A percentile compares a stretch with the other conserved stretches of the same genome.
Conservation (phyloP, 371 early-diverging fungal species). For the Mortierella sp. region DNA sequence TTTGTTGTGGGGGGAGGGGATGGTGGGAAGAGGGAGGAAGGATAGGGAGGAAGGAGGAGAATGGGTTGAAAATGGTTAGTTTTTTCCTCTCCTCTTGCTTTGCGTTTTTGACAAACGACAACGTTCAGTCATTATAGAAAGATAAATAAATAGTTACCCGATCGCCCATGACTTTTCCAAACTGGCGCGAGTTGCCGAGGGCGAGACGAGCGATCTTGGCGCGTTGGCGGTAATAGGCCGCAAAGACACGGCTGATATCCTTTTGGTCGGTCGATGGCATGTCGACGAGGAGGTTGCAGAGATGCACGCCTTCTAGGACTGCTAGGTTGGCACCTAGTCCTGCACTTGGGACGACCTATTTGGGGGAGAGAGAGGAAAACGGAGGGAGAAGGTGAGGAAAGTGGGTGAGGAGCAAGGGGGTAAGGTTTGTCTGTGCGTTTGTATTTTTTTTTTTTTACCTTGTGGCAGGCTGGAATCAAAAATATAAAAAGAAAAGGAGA, state of each 20-base stretch:
- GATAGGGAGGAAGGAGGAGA: not conserved
- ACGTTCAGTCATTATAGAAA: no score
- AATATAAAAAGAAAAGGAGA: not conserved
- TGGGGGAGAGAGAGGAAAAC: not conserved
- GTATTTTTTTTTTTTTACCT: constrained; percentile 13
- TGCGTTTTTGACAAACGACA: no score
- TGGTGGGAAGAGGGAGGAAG: not conserved
- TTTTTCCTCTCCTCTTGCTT: no score
- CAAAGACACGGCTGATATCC: constrained; percentile 37
- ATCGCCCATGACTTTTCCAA: constrained; percentile 54
- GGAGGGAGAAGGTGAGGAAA: not conserved
- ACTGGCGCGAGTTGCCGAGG: constrained; percentile 42
- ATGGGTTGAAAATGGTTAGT: not conserved
- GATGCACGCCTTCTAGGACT: constrained; percentile 38
- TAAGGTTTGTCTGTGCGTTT: not conserved
- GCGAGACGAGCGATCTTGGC: constrained; percentile 33
- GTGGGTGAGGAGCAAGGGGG: not conserved
- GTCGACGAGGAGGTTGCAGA: constrained; percentile 41
- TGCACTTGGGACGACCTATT: constrained; percentile 46
- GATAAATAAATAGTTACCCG: constrained; percentile 14
- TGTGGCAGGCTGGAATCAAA: constrained; percentile 27
- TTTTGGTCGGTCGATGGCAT: constrained; percentile 17
- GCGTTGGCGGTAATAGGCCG: constrained; percentile 30
- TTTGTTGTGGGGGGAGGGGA: not conserved
- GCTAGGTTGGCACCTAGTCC: constrained; percentile 51